These are phyloP conservation scores for Arabidopsis hybrid DNA, from an alignment of 441 rosid genomes.

Conservation along the genomic window DNA sequence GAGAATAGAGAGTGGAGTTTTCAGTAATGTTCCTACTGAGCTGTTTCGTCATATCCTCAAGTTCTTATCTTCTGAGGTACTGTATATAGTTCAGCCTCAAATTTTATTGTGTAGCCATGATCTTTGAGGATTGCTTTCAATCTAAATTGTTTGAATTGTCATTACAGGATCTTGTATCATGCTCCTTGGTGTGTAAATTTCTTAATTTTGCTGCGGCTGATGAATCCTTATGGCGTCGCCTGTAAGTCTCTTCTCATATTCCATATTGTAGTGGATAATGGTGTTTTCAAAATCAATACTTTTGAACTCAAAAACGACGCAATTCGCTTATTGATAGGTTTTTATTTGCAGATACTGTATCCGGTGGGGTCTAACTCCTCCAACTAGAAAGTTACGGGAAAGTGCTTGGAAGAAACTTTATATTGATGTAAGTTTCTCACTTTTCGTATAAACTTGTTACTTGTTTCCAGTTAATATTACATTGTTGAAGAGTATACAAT, in stretches of 20 bases:
- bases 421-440: conserved; percentile 62
- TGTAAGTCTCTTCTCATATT: conserved; percentile 56
- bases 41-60: conserved; percentile 83
- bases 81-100: conserved; percentile 3
- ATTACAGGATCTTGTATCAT: conserved; percentile 82
- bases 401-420: conserved; percentile 93
- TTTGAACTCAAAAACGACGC: background rate
- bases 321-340: conserved; percentile 1
- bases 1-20: conserved; percentile 71
- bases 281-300: conserved; percentile 18
- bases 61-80: conserved; percentile 91
- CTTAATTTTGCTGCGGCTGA: conserved; percentile 80
- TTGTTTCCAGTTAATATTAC: background rate
- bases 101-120: background rate
- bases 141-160: conserved; percentile 16
- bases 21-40: conserved; percentile 81
- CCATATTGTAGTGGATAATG: background rate
- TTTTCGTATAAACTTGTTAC: background rate
- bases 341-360: conserved; percentile 67
- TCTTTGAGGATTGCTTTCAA: background rate
- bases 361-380: conserved; percentile 81
- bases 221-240: conserved; percentile 93
- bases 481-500: conserved; percentile 4
- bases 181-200: conserved; percentile 80
- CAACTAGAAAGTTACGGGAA: conserved; percentile 65